phyloP scores from a whole-genome alignment of 2,329 filamentous ascomycete species.

The Colletotrichum sp. region DNA sequence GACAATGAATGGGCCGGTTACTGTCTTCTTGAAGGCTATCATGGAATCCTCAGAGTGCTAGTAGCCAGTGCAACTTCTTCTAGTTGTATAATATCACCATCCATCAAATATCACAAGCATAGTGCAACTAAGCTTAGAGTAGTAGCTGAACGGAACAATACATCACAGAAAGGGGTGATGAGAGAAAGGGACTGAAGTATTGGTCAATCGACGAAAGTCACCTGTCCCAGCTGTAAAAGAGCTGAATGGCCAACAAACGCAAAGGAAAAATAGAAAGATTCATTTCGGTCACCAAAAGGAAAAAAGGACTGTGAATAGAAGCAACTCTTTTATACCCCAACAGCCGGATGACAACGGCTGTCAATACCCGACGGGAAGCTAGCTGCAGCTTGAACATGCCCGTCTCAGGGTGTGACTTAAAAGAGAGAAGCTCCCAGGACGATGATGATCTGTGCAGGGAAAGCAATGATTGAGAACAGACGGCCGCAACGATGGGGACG shows the following conservation, averaged over 20 bases:
- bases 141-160: fast-evolving
- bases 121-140: fast-evolving
- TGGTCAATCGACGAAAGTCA: too few species aligned
- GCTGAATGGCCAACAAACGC: too few species aligned
- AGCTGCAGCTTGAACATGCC: fast-evolving
- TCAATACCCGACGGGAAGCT: not conserved
- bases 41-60: not conserved
- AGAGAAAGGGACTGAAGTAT: not conserved
- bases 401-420: not conserved
- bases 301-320: not conserved
- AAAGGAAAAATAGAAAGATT: too few species aligned
- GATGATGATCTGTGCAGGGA: not conserved
- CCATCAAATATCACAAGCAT: fast-evolving
- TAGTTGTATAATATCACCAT: not conserved
- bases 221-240: too few species aligned
- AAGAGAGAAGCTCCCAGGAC: not conserved
- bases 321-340: not conserved
- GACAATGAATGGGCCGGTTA: too few species aligned
- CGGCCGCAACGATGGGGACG: too few species aligned
- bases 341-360: not conserved
- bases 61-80: fast-evolving
- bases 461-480: not conserved
- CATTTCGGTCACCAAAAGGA: too few species aligned
- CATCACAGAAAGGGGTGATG: not conserved
- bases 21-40: too few species aligned